Base-by-base conservation (phyloP, 345 rosid genomes). In the Salix viminalis region DNA sequence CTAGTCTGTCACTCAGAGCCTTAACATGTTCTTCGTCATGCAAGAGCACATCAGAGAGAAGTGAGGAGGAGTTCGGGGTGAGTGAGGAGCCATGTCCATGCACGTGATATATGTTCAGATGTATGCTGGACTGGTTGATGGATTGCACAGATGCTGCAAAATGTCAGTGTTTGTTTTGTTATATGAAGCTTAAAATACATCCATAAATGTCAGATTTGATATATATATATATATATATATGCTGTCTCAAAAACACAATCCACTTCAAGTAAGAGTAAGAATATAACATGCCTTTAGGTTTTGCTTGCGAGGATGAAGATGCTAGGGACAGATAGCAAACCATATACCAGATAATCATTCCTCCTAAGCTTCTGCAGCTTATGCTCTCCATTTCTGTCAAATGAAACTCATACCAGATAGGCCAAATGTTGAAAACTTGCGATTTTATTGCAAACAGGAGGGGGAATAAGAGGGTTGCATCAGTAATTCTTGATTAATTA, bases 21-120 rank as follows among this genome's bases (percentile, higher is more conserved):
- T 44, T 65, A 10, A 77, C 83, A 13, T 71, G 88, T 32, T 74
- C 70, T 41, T 85, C 77, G 54, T 85, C 88, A 2, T 41, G 84
- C 28, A 67, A 66, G 23, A 85, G 84, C n/a, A 79, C 32, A 65
- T 76, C 79, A 21, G 48, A 58, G 14, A 83, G 76, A 64, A 75
- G 19, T 4, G 16, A 13, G 19, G 79, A 26, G 26, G 82, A 77
- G 54, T 70, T 65, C 5, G 68, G 65, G 23, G 36, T 9, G 11
- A 78, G 78, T 36, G 78, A n/a, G 26, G 84, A 78, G 70, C 39
- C 76, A 58, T 26, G 75, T 30, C 85, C 83, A 4, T 13, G 75
- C 6, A 79, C 86, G 68, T 85, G 86, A 74, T 78, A 76, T 44
- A 85, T 23, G 56, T 74, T 74, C 70, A 85, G 41, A 42, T 54